Evolutionary conservation across 768 basidiomycete genomes (phyloP), one percentile per base, ranked within the genome.

Genomic region (Auricularia sp.): DNA sequence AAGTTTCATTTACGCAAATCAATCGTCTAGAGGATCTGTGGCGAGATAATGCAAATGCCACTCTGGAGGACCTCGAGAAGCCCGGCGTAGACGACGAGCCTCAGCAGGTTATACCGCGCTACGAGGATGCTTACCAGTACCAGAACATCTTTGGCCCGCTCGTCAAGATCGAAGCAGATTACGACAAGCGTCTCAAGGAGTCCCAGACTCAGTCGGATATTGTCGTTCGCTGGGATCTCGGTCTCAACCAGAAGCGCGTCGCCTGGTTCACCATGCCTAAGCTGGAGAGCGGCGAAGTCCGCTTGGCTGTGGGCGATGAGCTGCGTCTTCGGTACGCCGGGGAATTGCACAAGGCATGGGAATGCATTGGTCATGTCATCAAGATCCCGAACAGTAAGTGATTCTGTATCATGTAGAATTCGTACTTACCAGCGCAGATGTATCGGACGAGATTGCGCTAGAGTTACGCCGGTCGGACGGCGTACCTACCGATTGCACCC

Each of bases 81-180:
- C 93, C 94, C 0, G 94, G 95, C 5, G 91, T 98, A 1, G 97
- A 99, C 71, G 97, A 99, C 74, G 97, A 99, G 71, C 94, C 97
- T 3, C 94, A 98, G 73, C 85, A 89, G 6, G 90, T 99, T 67
- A 73, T 96, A 29, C 76, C 90, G 63, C 88, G 87, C 67, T 99
- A 99, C 74, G 96, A 98, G 73, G 97, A 99, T 74, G 97, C 97
- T 56, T 99, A 98, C 72, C 97, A 98, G 71, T 99, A 99, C 74
- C 97, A 99, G 78, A 99, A 99, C 73, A 98, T 99, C 64, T 96
- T 98, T 71, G 97, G 97, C 3, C 97, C 97, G 16, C 84, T 99
- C 58, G 97, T 99, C 75, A 99, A 99, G 79, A 98, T 99, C 69
- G 97, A 99, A 72, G 97, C 97, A 2, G 97, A 99, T 77, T 99